Percentiles rank a stretch among this genome's conserved stretches.
These are phyloP conservation scores for Dothistroma septosporum DNA, from an alignment of 2,329 filamentous ascomycete species.

Conservation along the genomic window DNA sequence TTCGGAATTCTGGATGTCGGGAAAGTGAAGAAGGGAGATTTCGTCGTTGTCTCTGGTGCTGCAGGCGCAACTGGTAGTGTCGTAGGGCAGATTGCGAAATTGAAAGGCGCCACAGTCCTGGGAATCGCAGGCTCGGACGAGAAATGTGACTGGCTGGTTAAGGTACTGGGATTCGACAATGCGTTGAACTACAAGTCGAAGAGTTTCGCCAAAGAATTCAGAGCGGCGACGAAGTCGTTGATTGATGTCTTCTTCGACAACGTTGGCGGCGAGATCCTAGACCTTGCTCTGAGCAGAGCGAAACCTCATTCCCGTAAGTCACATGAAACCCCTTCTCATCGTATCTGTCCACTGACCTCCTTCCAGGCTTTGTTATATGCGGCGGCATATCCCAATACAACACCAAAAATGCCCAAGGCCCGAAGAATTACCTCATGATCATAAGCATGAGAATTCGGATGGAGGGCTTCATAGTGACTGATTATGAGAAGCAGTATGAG, in stretches of 20 bases:
- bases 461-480: constrained; percentile 71
- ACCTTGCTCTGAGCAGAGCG: constrained; percentile 59
- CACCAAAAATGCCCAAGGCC: constrained; percentile 45
- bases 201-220: constrained; percentile 58
- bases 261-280: constrained; percentile 65
- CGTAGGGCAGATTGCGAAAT: constrained; percentile 72
- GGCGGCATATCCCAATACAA: constrained; percentile 68
- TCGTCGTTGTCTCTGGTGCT: constrained; percentile 72
- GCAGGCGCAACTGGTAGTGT: constrained; percentile 75
- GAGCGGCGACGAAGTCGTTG: constrained; percentile 51
- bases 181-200: constrained; percentile 66
- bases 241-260: constrained; percentile 69
- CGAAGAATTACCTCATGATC: constrained; percentile 53
- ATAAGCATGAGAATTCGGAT: constrained; percentile 56
- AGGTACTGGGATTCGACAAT: constrained; percentile 63
- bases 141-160: constrained; percentile 62
- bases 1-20: constrained; percentile 68
- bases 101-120: constrained; percentile 61
- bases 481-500: constrained; percentile 57
- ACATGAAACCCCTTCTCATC: no score
- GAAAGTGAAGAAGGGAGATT: constrained; percentile 63
- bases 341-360: no score
- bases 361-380: constrained; percentile 59
- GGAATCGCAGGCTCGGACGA: constrained; percentile 64
- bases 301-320: constrained; percentile 51